Percentiles rank a stretch among this genome's conserved stretches.
These are phyloP conservation scores for Pestalotiopsis sp. DNA, from an alignment of 2,329 filamentous ascomycete genomes.

Conservation along the genomic window DNA sequence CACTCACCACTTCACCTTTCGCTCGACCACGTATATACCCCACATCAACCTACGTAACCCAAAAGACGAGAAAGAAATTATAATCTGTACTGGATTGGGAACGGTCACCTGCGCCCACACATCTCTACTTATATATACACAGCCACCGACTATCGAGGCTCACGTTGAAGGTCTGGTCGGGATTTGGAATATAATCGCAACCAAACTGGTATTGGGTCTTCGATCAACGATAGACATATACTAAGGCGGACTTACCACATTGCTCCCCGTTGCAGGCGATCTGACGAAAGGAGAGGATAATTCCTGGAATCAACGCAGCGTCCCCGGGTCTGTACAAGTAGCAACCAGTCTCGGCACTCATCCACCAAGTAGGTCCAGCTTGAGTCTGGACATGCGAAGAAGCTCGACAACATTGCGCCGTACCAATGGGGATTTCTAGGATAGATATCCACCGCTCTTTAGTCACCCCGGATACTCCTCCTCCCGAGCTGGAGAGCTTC, in stretches of 20 bases:
- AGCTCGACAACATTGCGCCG: slow-evolving; percentile 23
- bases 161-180: background rate
- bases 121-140: background rate
- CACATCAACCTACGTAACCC: background rate
- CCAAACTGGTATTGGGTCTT: background rate
- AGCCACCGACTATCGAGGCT: background rate
- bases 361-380: background rate
- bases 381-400: slow-evolving; percentile 12
- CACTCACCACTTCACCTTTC: background rate
- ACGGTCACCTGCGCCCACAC: background rate
- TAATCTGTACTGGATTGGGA: background rate
- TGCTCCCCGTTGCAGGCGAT: background rate
- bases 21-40: background rate
- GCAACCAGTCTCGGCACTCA: background rate
- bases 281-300: background rate
- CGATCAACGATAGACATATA: background rate
- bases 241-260: background rate
- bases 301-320: background rate
- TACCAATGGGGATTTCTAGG: slow-evolving; percentile 59
- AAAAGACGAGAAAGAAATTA: background rate
- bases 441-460: slow-evolving; percentile 54
- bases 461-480: slow-evolving; percentile 52
- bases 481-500: slow-evolving; percentile 57
- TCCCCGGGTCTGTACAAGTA: background rate
- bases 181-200: background rate